These are phyloP conservation scores for Porcisia hertigi DNA, from an alignment of 208 protist genomes.

Conservation along the genomic window DNA sequence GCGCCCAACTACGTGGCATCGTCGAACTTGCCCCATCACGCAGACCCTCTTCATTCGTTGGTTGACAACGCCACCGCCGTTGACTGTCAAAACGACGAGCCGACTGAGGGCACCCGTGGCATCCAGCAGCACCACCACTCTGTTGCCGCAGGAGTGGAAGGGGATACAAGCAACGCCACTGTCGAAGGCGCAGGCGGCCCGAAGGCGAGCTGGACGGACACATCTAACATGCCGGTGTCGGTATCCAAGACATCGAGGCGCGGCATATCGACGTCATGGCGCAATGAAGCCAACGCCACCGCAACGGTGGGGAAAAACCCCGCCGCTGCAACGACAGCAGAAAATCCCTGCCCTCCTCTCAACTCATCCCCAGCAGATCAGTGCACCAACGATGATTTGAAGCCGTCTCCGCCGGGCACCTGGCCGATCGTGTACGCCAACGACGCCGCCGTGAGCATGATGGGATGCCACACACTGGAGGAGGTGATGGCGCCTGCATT, in stretches of 20 bases:
- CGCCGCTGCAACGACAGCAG: background rate
- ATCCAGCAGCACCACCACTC: background rate
- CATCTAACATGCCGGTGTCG: background rate
- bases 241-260: background rate
- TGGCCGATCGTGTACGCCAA: slow-evolving; percentile 35
- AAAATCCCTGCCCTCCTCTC: background rate
- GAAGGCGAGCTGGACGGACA: background rate
- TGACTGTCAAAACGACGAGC: background rate
- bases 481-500: slow-evolving; percentile 23
- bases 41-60: background rate
- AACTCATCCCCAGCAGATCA: background rate
- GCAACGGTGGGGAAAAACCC: background rate
- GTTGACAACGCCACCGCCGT: background rate
- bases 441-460: slow-evolving; percentile 23
- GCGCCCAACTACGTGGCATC: background rate
- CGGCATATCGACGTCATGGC: background rate
- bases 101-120: background rate
- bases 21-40: background rate
- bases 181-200: background rate
- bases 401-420: background rate
- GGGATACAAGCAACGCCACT: background rate
- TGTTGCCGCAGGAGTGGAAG: background rate
- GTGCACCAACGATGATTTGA: background rate
- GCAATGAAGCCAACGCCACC: background rate
- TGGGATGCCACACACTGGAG: slow-evolving; percentile 18